These are phyloP conservation scores for Microbotryum silenes-acaulis DNA, from an alignment of 1,284 basidiomycete genomes.

Conservation along the genomic window DNA sequence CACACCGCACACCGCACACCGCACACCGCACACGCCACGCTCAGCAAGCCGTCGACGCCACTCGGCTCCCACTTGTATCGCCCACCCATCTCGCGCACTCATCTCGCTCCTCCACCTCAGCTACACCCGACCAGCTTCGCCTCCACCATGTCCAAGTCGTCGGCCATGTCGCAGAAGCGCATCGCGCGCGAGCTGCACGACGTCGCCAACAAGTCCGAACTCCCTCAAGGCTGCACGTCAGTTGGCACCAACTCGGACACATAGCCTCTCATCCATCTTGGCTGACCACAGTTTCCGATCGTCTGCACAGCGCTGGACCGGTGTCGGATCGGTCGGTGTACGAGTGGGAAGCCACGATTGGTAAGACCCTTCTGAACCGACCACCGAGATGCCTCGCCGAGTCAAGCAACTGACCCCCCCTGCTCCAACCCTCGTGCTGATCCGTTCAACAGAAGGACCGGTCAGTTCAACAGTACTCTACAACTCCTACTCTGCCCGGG, in stretches of 20 bases:
- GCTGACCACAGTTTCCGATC: not conserved
- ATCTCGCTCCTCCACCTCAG: too few species aligned
- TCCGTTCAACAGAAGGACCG: not conserved
- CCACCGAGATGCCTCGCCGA: too few species aligned
- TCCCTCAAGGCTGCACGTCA: constrained; percentile 12
- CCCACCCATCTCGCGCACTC: too few species aligned
- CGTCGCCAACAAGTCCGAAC: constrained; percentile 63
- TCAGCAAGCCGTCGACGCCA: too few species aligned
- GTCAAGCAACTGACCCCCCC: too few species aligned
- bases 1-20: too few species aligned
- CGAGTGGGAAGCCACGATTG: constrained; percentile 62
- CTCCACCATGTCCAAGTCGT: not conserved
- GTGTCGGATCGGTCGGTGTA: constrained; percentile 53
- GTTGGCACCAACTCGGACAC: too few species aligned
- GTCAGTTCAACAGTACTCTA: not conserved
- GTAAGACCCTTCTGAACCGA: constrained; percentile 41
- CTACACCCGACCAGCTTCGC: too few species aligned
- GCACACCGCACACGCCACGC: too few species aligned
- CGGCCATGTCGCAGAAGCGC: constrained; percentile 64
- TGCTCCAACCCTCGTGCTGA: not conserved
- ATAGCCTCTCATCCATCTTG: constrained; percentile 35
- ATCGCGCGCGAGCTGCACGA: constrained; percentile 81
- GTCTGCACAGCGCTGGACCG: constrained; percentile 42
- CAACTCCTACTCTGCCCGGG: not conserved
- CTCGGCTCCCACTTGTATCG: too few species aligned